phyloP scores from a whole-genome alignment of 2,329 filamentous ascomycete species.

The Colletotrichum salicis region DNA sequence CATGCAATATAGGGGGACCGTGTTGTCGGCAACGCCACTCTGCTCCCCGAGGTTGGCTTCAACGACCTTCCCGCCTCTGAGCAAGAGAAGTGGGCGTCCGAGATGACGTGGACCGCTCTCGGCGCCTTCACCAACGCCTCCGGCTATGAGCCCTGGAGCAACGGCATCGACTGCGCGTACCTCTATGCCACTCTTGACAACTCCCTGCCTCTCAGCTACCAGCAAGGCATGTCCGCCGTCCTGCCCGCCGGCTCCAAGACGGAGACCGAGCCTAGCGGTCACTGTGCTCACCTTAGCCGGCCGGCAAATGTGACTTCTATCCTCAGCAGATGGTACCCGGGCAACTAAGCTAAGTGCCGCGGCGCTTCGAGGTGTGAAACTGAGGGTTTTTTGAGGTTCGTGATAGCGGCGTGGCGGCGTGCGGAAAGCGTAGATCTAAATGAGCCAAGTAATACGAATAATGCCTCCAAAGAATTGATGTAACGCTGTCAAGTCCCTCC shows the following conservation, averaged over 20 bases:
- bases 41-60: conserved; percentile 34
- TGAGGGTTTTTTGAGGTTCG: not conserved
- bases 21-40: conserved; percentile 24
- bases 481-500: not conserved
- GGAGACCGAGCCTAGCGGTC: conserved; percentile 26
- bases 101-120: conserved; percentile 34
- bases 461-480: not conserved
- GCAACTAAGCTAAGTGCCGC: conserved; percentile 20
- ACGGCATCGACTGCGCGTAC: conserved; percentile 42
- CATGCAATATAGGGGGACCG: conserved; percentile 15
- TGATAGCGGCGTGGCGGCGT: not conserved
- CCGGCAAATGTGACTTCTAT: conserved; percentile 29
- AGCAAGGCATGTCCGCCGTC: conserved; percentile 39
- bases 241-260: conserved; percentile 29
- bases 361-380: too few species aligned
- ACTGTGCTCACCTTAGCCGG: conserved; percentile 32
- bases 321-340: conserved; percentile 30
- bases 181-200: conserved; percentile 41
- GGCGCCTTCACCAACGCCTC: conserved; percentile 27
- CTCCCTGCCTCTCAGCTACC: conserved; percentile 38
- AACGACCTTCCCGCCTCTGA: conserved; percentile 30
- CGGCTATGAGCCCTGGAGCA: conserved; percentile 43
- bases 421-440: not conserved
- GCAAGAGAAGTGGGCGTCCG: conserved; percentile 27
- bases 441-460: not conserved